These are phyloP conservation scores for Dianthus caryophyllus DNA, from an alignment of 148 eudicot species.

Conservation along the genomic window DNA sequence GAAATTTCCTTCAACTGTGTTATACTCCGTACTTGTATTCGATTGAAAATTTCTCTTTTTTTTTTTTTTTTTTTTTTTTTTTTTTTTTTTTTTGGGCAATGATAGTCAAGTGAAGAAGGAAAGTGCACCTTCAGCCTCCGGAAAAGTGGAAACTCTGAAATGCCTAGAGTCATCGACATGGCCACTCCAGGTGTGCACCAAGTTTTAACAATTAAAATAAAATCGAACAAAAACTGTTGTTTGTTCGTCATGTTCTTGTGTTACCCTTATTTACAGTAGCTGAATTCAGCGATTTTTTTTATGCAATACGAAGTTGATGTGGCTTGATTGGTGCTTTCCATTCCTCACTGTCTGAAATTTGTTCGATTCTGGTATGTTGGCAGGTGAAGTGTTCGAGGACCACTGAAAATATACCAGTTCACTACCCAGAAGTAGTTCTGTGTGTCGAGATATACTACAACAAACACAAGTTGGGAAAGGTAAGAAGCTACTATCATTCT, in stretches of 20 bases:
- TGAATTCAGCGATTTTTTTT: background rate
- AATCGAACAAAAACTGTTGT: background rate
- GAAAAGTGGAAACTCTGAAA: slow-evolving; percentile 42
- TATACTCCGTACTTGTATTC: too few species aligned
- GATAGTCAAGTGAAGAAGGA: slow-evolving; percentile 23
- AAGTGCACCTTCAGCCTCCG: slow-evolving; percentile 23
- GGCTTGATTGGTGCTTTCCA: background rate
- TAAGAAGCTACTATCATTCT: slow-evolving; percentile 13
- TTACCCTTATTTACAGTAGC: background rate
- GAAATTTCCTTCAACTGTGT: background rate
- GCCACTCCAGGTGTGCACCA: slow-evolving; percentile 41
- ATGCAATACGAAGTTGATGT: background rate
- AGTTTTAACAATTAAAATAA: too few species aligned
- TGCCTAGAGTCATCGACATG: slow-evolving; percentile 40
- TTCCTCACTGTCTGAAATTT: background rate
- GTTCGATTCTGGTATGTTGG: slow-evolving; percentile 10
- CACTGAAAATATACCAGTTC: slow-evolving; percentile 42
- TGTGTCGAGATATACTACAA: slow-evolving; percentile 68
- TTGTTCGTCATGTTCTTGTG: slow-evolving; percentile 7
- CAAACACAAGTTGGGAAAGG: slow-evolving; percentile 43
- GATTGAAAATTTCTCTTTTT: background rate
- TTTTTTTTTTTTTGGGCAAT: slow-evolving; percentile 26
- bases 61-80: slow-evolving; percentile 18
- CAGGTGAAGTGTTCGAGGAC: slow-evolving; percentile 48
- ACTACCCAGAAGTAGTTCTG: slow-evolving; percentile 59